phyloP scores from a whole-genome alignment of 1,284 basidiomycete species.

The Malassezia dermatis region DNA sequence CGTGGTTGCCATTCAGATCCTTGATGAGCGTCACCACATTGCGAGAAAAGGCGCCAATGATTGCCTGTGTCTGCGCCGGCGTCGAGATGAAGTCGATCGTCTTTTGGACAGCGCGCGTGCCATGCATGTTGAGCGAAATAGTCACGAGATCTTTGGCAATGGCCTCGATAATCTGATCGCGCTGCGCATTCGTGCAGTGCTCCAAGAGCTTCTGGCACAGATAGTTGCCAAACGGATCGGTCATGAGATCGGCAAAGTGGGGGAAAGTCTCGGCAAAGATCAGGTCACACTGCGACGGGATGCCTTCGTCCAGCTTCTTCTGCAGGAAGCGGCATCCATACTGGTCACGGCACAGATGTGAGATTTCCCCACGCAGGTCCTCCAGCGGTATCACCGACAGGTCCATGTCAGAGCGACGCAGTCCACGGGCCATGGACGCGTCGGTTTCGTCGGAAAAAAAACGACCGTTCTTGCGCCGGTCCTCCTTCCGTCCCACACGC shows the following conservation, averaged over 20 bases:
- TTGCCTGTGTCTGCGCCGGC: conserved; percentile 74
- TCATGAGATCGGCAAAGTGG: conserved; percentile 98
- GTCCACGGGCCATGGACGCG: neutral
- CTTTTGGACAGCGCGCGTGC: conserved; percentile 97
- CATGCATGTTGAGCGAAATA: conserved; percentile 99
- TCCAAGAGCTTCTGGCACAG: conserved; percentile 97
- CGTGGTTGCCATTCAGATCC: conserved; percentile 98
- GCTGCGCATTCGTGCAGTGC: conserved; percentile 93
- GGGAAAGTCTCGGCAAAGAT: conserved; percentile 97
- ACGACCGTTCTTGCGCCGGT: neutral
- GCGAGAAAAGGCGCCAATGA: conserved; percentile 89
- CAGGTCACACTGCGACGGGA: conserved; percentile 64
- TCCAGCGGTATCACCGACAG: conserved; percentile 78
- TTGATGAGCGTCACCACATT: conserved; percentile 99
- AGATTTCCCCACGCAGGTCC: conserved; percentile 84
- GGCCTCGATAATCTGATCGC: conserved; percentile 91
- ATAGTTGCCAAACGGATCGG: conserved; percentile 98
- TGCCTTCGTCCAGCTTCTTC: conserved; percentile 99
- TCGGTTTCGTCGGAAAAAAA: neutral
- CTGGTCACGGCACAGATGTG: conserved; percentile 90
- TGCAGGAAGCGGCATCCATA: conserved; percentile 97
- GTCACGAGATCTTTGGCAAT: conserved; percentile 93
- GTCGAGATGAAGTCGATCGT: conserved; percentile 88
- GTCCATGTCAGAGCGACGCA: conserved; percentile 16
- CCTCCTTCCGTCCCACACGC: conserved; percentile 7